Conservation (phyloP, 768 basidiomycete species). For the Russula earlei region DNA sequence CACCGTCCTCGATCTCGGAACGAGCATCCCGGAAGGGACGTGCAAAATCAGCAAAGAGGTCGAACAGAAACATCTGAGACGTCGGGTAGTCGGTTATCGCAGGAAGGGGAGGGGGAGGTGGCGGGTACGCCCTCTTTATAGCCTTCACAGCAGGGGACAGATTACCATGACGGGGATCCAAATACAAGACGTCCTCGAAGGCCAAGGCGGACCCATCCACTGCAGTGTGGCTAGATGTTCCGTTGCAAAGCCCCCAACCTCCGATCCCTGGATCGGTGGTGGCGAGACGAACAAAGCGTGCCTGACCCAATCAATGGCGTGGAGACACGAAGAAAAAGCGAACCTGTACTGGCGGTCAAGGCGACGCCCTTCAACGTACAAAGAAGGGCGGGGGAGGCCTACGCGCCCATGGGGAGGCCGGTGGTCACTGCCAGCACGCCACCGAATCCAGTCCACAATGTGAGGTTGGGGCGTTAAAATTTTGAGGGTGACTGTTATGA, state of each 20-base stretch:
- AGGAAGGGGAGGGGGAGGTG: neutral
- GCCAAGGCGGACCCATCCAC: neutral
- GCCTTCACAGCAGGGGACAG: neutral
- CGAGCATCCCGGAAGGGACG: neutral
- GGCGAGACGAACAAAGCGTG: too few relatives aligned
- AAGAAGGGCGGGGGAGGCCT: too few relatives aligned
- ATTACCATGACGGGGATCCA: neutral
- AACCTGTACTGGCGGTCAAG: too few relatives aligned
- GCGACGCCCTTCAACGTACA: too few relatives aligned
- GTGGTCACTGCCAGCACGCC: too few relatives aligned
- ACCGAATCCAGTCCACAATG: too few relatives aligned
- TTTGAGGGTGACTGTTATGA: too few relatives aligned
- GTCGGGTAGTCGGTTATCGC: neutral
- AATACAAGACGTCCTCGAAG: neutral
- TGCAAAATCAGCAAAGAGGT: neutral
- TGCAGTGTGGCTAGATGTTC: neutral
- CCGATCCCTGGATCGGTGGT: too few relatives aligned
- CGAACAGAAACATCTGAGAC: neutral
- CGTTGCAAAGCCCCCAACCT: neutral
- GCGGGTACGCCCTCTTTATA: neutral
- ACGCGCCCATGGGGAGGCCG: too few relatives aligned
- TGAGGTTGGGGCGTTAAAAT: too few relatives aligned
- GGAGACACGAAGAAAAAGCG: too few relatives aligned
- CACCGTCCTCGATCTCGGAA: constrained; percentile 1
- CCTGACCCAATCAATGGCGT: neutral